Conservation (phyloP, 2,329 filamentous ascomycete species). For the Claviceps quebecensis region DNA sequence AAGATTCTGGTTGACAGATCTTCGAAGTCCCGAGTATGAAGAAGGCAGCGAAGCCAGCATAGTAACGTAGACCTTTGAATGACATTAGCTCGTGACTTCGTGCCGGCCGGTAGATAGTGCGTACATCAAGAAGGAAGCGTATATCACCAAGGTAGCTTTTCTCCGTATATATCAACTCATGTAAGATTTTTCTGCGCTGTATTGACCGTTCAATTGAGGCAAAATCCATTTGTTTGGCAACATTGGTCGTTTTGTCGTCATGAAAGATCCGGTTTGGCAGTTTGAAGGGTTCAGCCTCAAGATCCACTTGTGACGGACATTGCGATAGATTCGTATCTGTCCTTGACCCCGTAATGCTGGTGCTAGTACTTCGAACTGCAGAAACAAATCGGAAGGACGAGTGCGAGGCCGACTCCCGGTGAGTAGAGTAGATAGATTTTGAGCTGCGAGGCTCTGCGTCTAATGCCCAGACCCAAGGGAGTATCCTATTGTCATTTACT, state of each 20-base stretch:
- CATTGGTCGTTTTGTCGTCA: conserved; percentile 48
- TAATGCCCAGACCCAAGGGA: not conserved
- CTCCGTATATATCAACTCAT: conserved; percentile 77
- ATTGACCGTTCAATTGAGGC: conserved; percentile 57
- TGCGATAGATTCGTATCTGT: conserved; percentile 36
- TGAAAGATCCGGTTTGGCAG: conserved; percentile 49
- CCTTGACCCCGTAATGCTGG: conserved; percentile 58
- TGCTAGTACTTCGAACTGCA: conserved; percentile 67
- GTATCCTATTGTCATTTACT: conserved; percentile 4
- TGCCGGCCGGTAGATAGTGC: conserved; percentile 12
- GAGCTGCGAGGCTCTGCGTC: not conserved
- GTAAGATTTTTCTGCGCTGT: conserved; percentile 64
- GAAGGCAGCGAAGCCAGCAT: conserved; percentile 59
- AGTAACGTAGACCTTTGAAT: conserved; percentile 53
- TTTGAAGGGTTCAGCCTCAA: conserved; percentile 47
- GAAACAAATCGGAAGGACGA: conserved; percentile 70
- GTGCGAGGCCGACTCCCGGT: conserved; percentile 34
- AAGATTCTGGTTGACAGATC: conserved; percentile 66
- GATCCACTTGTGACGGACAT: conserved; percentile 44
- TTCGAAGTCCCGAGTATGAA: conserved; percentile 47
- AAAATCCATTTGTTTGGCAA: conserved; percentile 42
- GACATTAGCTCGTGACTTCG: conserved; percentile 8
- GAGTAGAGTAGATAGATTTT: conserved; percentile 1
- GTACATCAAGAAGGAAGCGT: conserved; percentile 72
- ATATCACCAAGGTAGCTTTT: conserved; percentile 80